Evolutionary conservation across 805 yeast genomes (phyloP), one percentile per base, ranked within the genome.

Genomic region (Wickerhamiella domercqiae): DNA sequence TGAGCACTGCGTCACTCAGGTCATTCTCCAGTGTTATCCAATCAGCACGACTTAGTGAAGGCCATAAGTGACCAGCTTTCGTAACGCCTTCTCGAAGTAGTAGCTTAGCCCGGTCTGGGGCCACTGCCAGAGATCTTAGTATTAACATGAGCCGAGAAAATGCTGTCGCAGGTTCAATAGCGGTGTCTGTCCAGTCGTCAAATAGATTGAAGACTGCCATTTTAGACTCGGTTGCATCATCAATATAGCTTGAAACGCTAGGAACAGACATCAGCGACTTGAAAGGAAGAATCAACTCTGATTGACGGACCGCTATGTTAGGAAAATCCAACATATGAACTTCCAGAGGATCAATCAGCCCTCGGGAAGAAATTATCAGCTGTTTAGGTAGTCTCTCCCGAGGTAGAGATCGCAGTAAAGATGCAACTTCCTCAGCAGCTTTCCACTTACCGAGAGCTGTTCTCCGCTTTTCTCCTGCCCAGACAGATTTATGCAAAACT

Each of bases 261-360:
- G 81, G 82, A 40, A 79, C 90, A 52, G 77, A 72, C 66, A 90
- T 59, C 0, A 93, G 81, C 1, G 93, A 75, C 21, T 78, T 77
- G 63, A 90, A 90, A 15, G 99, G 98, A 42, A 90, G 60, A 47
- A 77, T 78, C 39, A 90, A 62, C 54, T 90, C 97, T 0, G 94
- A 78, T 2, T 93, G 82, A 37, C 96, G 70, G 24, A 90, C 78
- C 0, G 87, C 70, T 36, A 84, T 78, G 55, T 83, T 84, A 15
- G 96, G 95, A 65, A 86, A 90, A 55, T 90, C 97, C 38, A 87
- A 68, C 94, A 90, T 81, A 50, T 90, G 97, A 24, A 84, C 96
- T 51, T 87, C 96, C 37, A 90, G 61, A 3, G 99, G 97, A 62
- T 90, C 99, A 41, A 80, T 52, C 67, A 90, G 78, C 11, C 94